phyloP scores from a whole-genome alignment of 495 filamentous ascomycete species.

The Pyronema domesticum region DNA sequence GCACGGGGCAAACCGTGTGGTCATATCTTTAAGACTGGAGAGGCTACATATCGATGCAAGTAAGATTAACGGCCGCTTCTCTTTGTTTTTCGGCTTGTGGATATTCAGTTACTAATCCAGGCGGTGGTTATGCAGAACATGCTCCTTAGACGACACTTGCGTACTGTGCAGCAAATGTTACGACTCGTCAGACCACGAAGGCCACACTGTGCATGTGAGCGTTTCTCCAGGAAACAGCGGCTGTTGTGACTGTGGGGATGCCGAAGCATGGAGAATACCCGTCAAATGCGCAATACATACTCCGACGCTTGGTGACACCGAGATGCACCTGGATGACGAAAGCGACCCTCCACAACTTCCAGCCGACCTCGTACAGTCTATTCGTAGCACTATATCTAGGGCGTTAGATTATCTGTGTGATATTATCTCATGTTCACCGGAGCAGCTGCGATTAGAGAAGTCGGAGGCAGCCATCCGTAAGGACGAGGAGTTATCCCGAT shows the following conservation, averaged over 20 bases:
- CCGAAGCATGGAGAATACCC: conserved; percentile 76
- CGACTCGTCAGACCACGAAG: conserved; percentile 86
- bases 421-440: conserved; percentile 91
- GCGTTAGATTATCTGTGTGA: conserved; percentile 88
- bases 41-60: conserved; percentile 83
- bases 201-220: conserved; percentile 70
- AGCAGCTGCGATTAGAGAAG: conserved; percentile 76
- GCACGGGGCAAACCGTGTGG: conserved; percentile 91
- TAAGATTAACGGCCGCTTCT: conserved; percentile 7
- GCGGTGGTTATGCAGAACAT: conserved; percentile 34
- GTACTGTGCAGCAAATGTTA: conserved; percentile 83
- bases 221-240: conserved; percentile 79
- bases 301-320: conserved; percentile 31
- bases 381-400: conserved; percentile 66
- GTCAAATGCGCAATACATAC: conserved; percentile 90
- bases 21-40: conserved; percentile 84
- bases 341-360: conserved; percentile 33
- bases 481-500: conserved; percentile 64
- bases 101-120: background rate
- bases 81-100: background rate
- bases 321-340: conserved; percentile 35
- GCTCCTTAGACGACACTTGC: conserved; percentile 70
- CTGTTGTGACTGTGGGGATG: conserved; percentile 93
- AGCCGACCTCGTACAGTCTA: conserved; percentile 50
- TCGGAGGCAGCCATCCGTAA: conserved; percentile 55